Conservation (phyloP, 345 rosid species). For the Aegle marmelos region DNA sequence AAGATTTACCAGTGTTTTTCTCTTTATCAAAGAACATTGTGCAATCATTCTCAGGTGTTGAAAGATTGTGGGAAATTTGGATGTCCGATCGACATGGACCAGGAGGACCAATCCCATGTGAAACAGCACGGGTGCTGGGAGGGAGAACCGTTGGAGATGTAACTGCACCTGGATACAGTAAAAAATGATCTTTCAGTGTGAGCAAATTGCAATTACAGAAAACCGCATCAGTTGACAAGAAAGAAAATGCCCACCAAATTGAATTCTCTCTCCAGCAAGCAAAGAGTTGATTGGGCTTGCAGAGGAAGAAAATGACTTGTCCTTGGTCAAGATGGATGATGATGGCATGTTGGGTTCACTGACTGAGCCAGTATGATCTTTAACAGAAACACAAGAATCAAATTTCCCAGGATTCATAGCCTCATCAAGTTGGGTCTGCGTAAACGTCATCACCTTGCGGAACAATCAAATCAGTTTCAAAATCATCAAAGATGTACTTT, state of each 20-base stretch:
- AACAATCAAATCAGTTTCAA: constrained; percentile 20
- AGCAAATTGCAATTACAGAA: background rate
- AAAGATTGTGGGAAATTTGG: constrained; percentile 40
- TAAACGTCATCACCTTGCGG: constrained; percentile 72
- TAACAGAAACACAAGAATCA: constrained; percentile 60
- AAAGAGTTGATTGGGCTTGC: constrained; percentile 75
- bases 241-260: constrained; percentile 66
- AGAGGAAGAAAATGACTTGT: constrained; percentile 59
- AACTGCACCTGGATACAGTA: constrained; percentile 68
- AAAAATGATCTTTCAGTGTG: constrained; percentile 10
- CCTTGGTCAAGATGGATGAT: constrained; percentile 53
- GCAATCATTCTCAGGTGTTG: constrained; percentile 47
- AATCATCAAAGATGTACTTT: background rate
- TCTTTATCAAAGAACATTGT: constrained; percentile 70
- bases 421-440: constrained; percentile 86
- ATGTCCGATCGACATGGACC: constrained; percentile 47
- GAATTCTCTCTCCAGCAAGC: constrained; percentile 95
- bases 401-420: constrained; percentile 83
- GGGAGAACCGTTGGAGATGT: constrained; percentile 79
- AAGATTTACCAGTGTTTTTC: constrained; percentile 47
- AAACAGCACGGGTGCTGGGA: constrained; percentile 39
- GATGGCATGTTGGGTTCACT: constrained; percentile 49
- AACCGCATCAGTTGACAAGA: background rate
- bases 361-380: constrained; percentile 51
- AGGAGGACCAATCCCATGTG: constrained; percentile 62